Percentiles rank a stretch among this genome's conserved stretches.
These are phyloP conservation scores for Debaryomyces coudertii DNA, from an alignment of 1,139 yeast species.

Conservation along the genomic window DNA sequence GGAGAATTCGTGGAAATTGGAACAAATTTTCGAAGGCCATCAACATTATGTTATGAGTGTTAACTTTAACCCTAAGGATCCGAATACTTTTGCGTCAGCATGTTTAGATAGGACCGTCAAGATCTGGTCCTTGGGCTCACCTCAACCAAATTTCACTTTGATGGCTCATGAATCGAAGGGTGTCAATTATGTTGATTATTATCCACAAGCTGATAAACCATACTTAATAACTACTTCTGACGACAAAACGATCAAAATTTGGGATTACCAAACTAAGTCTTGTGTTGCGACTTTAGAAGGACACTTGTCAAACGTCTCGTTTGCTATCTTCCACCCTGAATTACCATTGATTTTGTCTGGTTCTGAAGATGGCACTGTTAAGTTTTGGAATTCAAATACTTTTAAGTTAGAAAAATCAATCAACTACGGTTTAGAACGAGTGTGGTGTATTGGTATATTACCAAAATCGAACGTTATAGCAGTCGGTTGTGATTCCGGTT, in stretches of 20 bases:
- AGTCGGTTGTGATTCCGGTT: constrained; percentile 94
- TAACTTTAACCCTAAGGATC: constrained; percentile 95
- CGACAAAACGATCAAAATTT: constrained; percentile 85
- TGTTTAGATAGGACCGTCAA: constrained; percentile 95
- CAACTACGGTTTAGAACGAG: constrained; percentile 90
- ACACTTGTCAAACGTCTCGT: constrained; percentile 90
- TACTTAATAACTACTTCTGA: constrained; percentile 92
- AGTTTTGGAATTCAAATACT: constrained; percentile 79
- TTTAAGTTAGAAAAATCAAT: constrained; percentile 87
- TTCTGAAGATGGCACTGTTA: constrained; percentile 79
- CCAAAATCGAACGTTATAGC: constrained; percentile 81
- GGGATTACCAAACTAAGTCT: constrained; percentile 98
- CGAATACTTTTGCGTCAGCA: constrained; percentile 96
- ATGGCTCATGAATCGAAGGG: constrained; percentile 92
- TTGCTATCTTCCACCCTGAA: constrained; percentile 96
- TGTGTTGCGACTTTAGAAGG: constrained; percentile 95
- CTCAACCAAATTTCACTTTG: constrained; percentile 89
- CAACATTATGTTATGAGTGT: constrained; percentile 94
- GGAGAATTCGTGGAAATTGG: constrained; percentile 90
- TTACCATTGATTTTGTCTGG: constrained; percentile 85
- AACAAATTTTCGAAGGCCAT: constrained; percentile 93
- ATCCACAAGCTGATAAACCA: constrained; percentile 96
- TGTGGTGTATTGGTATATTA: constrained; percentile 90
- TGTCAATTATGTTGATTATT: constrained; percentile 93
- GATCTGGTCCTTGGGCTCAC: constrained; percentile 92